Conservation (phyloP, 1,284 basidiomycete species). For the Lignosus rhinocerotis region DNA sequence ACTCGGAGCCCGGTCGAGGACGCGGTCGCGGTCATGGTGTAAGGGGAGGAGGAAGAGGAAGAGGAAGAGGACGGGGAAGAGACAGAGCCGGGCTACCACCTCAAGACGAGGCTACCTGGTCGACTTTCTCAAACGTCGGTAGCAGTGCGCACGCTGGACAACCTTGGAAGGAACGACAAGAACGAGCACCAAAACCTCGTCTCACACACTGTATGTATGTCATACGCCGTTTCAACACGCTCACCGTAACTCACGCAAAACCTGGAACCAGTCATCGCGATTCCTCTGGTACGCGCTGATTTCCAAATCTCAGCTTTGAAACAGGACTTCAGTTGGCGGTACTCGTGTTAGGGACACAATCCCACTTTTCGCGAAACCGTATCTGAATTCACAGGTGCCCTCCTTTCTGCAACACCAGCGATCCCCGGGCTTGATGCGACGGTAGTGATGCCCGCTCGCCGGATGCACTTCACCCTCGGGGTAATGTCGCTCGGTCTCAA, state of each 20-base stretch:
- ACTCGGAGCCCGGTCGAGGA: no score
- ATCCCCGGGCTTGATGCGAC: slow-evolving; percentile 59
- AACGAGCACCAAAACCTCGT: neutral
- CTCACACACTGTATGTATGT: neutral
- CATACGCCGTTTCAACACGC: neutral
- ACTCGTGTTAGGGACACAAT: slow-evolving; percentile 50
- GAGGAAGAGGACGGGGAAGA: no score
- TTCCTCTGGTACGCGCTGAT: neutral
- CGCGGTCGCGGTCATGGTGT: no score
- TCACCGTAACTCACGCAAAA: neutral
- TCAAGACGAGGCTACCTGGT: no score
- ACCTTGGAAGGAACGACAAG: neutral
- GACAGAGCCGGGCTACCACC: no score
- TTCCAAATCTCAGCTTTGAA: neutral
- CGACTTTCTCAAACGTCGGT: no score
- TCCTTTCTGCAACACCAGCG: slow-evolving; percentile 36
- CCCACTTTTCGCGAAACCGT: slow-evolving; percentile 42
- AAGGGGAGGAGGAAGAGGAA: no score
- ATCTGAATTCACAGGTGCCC: slow-evolving; percentile 44
- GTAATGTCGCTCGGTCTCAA: slow-evolving; percentile 55
- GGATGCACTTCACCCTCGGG: slow-evolving; percentile 70
- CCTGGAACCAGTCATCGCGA: neutral
- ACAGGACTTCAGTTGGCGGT: neutral
- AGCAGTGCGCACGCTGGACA: no score
- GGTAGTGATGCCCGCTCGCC: slow-evolving; percentile 59